These are phyloP conservation scores for Cutaneotrichosporon arboriforme DNA, from an alignment of 1,284 basidiomycete genomes.

Conservation along the genomic window DNA sequence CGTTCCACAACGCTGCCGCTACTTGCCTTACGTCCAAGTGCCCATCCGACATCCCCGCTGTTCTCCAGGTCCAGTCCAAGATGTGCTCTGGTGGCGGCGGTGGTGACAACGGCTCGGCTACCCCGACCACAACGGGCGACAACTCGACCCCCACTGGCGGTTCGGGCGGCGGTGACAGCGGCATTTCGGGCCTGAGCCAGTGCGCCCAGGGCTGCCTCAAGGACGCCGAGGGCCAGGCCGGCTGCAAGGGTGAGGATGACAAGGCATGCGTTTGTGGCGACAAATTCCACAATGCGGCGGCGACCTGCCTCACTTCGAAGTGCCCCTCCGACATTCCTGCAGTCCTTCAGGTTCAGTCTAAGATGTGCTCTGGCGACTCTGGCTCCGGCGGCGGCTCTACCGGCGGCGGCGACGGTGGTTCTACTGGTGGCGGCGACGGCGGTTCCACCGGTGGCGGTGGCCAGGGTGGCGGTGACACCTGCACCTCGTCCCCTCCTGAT, in stretches of 20 bases:
- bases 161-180: neutral
- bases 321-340: neutral
- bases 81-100: neutral
- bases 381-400: neutral
- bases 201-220: neutral
- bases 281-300: neutral
- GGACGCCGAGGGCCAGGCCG: neutral
- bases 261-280: neutral
- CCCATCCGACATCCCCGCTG: conserved; percentile 1
- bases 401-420: neutral
- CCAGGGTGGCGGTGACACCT: neutral
- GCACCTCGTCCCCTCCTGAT: neutral
- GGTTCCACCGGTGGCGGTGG: neutral
- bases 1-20: conserved; percentile 1
- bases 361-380: neutral
- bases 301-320: neutral
- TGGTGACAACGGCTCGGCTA: neutral
- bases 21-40: neutral
- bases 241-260: neutral
- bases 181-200: neutral
- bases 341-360: neutral
- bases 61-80: conserved; percentile 4
- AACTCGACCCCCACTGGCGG: neutral
- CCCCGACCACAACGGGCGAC: neutral
- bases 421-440: neutral